A percentile compares a stretch with the other conserved stretches of the same genome.
Evolutionary conservation across 2,329 filamentous ascomycete genomes (phyloP).

Genomic region (Arachnopeziza araneosa): DNA sequence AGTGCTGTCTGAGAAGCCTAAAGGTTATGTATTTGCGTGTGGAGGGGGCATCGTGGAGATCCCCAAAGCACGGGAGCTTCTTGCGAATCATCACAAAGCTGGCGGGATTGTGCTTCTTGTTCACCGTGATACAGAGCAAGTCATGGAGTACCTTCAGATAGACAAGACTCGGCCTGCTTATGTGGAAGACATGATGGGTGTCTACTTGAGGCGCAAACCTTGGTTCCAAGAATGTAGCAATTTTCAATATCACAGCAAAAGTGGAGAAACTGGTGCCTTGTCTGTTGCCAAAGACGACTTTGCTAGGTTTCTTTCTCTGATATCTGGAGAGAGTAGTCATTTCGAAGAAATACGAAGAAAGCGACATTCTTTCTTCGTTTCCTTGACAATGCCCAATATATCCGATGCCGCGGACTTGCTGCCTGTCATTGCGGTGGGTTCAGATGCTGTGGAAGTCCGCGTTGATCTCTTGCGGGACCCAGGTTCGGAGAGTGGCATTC

Average conservation of each 20-base stretch:
- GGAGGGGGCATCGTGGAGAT: conserved; percentile 91
- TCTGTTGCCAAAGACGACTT: conserved; percentile 53
- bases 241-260: conserved; percentile 84
- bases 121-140: conserved; percentile 78
- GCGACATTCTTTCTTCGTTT: conserved; percentile 85
- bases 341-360: conserved; percentile 53
- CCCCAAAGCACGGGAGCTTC: conserved; percentile 68
- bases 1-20: conserved; percentile 67
- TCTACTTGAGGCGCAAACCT: conserved; percentile 82
- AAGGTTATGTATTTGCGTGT: conserved; percentile 81
- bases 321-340: conserved; percentile 59
- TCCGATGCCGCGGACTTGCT: conserved; percentile 58
- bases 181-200: conserved; percentile 83
- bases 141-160: conserved; percentile 80
- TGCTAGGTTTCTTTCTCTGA: conserved; percentile 62
- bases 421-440: conserved; percentile 68
- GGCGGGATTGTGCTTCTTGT: conserved; percentile 85
- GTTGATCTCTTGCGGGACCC: conserved; percentile 81
- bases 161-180: conserved; percentile 93
- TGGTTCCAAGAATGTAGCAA: conserved; percentile 95
- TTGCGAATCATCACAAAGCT: conserved; percentile 65
- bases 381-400: conserved; percentile 76
- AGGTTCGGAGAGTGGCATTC: conserved; percentile 43
- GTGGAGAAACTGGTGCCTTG: conserved; percentile 31
- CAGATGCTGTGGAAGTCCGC: conserved; percentile 90